Evolutionary conservation across 352 stramenopile genomes (phyloP), one percentile per base, ranked within the genome.

Genomic region (Pythium scleroteichum): DNA sequence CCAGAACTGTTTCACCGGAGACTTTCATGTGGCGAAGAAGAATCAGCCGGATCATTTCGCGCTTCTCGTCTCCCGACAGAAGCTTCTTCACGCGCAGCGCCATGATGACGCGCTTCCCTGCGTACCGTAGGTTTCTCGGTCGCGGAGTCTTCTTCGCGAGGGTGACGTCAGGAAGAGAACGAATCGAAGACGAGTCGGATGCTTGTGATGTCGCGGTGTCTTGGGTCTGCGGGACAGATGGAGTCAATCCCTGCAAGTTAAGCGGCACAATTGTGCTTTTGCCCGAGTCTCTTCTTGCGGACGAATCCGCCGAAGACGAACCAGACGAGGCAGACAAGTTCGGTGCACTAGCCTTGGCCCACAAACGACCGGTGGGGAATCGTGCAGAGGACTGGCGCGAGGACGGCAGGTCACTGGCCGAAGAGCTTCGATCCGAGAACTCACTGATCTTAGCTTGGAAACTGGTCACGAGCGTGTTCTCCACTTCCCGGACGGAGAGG

Each of bases 21-120:
- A 17, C 23, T 22, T 66, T 63, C 60, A 73, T 54, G 32, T 83
- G 48, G 20, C 79, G 79, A 6, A 56, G 22, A 2, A 91, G 60
- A 39, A 87, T 32, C n/a, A 82, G 41, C 0, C 74, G 79, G 48
- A 91, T 91, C 55, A 89, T 62, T 19, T 88, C 55, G 22, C 72
- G 55, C 44, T 89, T 91, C 16, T 88, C 79, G 13, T 74, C 55
- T 17, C 71, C 59, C 0, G 68, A 60, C 44, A 91, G 67, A 2
- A 46, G 49, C 19, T 72, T 76, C 35, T 86, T 88, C 10, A 87
- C 75, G 8, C 81, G 79, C 23, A 91, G 56, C 26, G 64, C 62
- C 75, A 88, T 88, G 67, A 89, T 88, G 45, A 91, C 75, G 16
- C 77, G 77, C 59, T 89, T 87, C 22, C 73, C 81, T 27, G 75